Evolutionary conservation across 208 protist species (phyloP).

Genomic region (Trypanosoma scelopori): DNA sequence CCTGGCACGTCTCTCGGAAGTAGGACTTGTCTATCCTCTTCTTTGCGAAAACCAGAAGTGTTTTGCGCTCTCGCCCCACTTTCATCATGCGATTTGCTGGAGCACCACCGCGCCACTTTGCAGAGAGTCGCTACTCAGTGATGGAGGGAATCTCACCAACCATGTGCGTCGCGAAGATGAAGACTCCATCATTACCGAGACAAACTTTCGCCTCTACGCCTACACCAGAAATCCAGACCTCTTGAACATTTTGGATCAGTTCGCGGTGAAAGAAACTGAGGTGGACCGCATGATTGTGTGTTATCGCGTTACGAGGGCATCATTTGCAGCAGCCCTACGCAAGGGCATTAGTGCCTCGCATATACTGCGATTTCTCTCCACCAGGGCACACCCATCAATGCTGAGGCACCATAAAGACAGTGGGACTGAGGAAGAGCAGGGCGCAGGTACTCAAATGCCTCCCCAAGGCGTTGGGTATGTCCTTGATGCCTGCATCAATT

Average conservation of each 20-base stretch:
- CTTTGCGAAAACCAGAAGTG: slow-evolving; percentile 37
- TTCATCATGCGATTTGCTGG: slow-evolving; percentile 73
- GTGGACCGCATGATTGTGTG: slow-evolving; percentile 69
- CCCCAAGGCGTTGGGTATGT: slow-evolving; percentile 6
- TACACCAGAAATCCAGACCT: slow-evolving; percentile 79
- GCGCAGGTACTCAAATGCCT: background rate
- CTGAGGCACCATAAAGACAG: slow-evolving; percentile 36
- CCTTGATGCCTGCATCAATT: slow-evolving; percentile 10
- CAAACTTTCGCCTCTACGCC: slow-evolving; percentile 90
- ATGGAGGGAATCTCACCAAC: background rate
- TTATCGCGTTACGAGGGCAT: slow-evolving; percentile 81
- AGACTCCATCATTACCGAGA: slow-evolving; percentile 92
- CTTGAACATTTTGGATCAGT: slow-evolving; percentile 80
- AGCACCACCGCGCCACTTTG: slow-evolving; percentile 64
- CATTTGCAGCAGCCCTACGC: slow-evolving; percentile 68
- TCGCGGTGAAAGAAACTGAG: slow-evolving; percentile 68
- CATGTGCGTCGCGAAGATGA: slow-evolving; percentile 74
- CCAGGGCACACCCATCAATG: slow-evolving; percentile 89
- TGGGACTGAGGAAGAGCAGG: slow-evolving; percentile 1
- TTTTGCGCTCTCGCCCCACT: slow-evolving; percentile 79
- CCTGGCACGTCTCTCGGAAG: slow-evolving; percentile 69
- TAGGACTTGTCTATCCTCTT: slow-evolving; percentile 81
- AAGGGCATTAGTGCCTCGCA: slow-evolving; percentile 76
- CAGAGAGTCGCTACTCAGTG: slow-evolving; percentile 44
- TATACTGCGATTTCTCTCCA: slow-evolving; percentile 80